Base-by-base conservation (phyloP, 495 filamentous ascomycete genomes). In the Penicillium turbatum region DNA sequence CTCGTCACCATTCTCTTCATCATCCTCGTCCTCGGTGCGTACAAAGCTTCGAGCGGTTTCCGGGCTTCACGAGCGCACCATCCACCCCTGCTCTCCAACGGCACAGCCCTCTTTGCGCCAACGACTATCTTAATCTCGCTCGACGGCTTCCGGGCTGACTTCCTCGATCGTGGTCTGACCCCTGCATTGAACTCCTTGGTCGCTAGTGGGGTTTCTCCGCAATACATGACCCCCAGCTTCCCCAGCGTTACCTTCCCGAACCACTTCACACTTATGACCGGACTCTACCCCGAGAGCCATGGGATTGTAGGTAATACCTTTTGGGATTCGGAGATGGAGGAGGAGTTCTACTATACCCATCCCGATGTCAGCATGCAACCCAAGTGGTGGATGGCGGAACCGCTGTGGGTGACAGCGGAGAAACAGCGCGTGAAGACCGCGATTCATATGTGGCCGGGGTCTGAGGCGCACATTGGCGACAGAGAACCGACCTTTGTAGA, bases 381-480 rank as follows among this genome's bases (percentile, higher is more conserved):
- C 0, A 86, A 92, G 59, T 98, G 95, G 95, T 99, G 95, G 93
- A 75, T 76, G 48, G 92, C 90, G 0, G 92, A 97, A 61, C 93
- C 93, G 0, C 71, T 99, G 37, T 99, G 93, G 93, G 83, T 86
- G 31, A 92, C 93, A 0, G 92, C 93, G 6, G 92, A 97, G 63
- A 82, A 84, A 31, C 81, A 84, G 48, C 84, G 84, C 6, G 73
- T 96, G 43, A 81, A 76, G 48, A 82, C 82, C 27, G 95, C 89
- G 13, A 84, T 97, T 26, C 95, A 97, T 65, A 99, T 99, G 93
- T 99, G 93, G 93, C 93, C 95, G 0, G 93, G 95, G 3, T 92
- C 86, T 16, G 95, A 97, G 68, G 90, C 89, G 1, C 84, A 88
- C 58, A 73, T 78, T 53, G 74, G 80, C 21, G 74, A 72, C 9